Base-by-base conservation (phyloP, 768 basidiomycete genomes). In the Boletus sp. region DNA sequence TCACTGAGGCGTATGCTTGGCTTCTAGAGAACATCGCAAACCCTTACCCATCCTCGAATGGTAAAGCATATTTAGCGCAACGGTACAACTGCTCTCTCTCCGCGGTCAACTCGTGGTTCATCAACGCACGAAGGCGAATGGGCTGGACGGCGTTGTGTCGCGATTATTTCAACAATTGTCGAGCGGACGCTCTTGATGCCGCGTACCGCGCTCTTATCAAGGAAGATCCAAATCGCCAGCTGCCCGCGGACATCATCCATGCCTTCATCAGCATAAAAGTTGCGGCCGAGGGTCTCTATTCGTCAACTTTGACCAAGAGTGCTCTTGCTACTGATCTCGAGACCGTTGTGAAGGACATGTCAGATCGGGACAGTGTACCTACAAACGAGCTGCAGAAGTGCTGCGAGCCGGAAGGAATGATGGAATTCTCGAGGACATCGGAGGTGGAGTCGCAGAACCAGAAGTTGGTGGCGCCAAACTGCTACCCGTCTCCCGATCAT, bases 81-180 rank as follows among this genome's bases (percentile, higher is more conserved):
- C 34, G 50, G 1, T 59, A 73, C 0, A 60, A 63, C 0, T 66
- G 23, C 56, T 2, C 19, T 66, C 0, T 66, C 1, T 73, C 69
- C 23, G 64, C 72, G 0, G 51, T 83, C 29, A 74, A 74, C 52
- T 50, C 64, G 0, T 83, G 82, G 82, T 83, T 82, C 29, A 56
- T 72, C 6, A 74, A 76, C 17, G 72, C 66, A 3, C 67, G 81
- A 1, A 72, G 74, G 13, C 73, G 80, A 0, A 81, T 81, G 0
- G 81, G 81, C 0, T 83, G 82, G 82, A 81, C 75, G 5, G 10
- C 49, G 0, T 29, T 81, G 0, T 74, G 76, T 25, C 65, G 66
- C 1, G 55, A 61, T 11, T 2, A 29, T 3, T 70, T 73, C 34
- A 15, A 46, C 1, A 64, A 60, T 1, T 63, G 65, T 5, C 51